Evolutionary conservation across 495 filamentous ascomycete genomes (phyloP).

Genomic region (Rusavskia elegans): DNA sequence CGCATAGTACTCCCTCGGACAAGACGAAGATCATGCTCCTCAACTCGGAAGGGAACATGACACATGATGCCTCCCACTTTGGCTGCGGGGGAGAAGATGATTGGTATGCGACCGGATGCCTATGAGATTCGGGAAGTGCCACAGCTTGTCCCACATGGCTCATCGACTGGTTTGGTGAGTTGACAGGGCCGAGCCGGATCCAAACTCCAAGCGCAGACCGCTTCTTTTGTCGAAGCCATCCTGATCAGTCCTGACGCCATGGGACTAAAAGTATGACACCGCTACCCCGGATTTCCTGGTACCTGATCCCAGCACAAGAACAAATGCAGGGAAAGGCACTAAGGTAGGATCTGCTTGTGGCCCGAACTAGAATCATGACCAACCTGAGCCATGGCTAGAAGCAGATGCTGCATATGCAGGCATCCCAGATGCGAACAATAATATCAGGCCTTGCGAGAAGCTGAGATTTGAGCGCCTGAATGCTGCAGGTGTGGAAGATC

Average conservation of each 20-base stretch:
- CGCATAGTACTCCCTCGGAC: slow-evolving; percentile 30
- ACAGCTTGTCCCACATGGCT: too few relatives aligned
- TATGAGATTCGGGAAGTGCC: neutral
- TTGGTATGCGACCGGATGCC: neutral
- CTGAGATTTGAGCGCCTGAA: neutral
- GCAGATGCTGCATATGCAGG: too few relatives aligned
- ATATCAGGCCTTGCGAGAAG: too few relatives aligned
- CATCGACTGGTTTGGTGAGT: neutral
- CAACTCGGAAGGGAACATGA: too few relatives aligned
- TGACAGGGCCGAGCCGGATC: neutral
- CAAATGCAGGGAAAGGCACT: neutral
- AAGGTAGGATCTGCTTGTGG: neutral
- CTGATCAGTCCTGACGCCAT: neutral
- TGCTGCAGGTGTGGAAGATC: neutral
- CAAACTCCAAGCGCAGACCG: neutral
- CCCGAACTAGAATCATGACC: neutral
- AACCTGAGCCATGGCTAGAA: too few relatives aligned
- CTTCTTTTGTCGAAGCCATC: neutral
- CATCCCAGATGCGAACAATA: too few relatives aligned
- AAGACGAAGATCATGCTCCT: too few relatives aligned
- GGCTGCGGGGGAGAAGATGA: too few relatives aligned
- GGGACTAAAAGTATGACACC: neutral
- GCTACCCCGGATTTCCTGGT: neutral
- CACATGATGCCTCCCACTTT: too few relatives aligned
- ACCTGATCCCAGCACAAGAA: neutral